Percentiles rank a stretch among this genome's conserved stretches.
phyloP scores from a whole-genome alignment of 306 rosid genomes.

The Cajanus cajan region DNA sequence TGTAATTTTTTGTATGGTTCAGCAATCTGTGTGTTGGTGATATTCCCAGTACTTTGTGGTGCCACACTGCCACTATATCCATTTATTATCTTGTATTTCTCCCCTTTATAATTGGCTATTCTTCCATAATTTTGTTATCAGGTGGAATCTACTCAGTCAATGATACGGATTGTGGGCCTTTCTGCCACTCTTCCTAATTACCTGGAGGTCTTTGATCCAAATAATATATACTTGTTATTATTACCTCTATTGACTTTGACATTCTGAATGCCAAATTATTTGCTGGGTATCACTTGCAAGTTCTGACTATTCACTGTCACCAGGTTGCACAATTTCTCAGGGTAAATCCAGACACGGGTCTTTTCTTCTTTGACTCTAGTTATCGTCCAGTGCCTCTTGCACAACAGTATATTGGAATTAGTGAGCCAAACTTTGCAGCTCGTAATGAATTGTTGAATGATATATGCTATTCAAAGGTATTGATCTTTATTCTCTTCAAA shows the following conservation, averaged over 20 bases:
- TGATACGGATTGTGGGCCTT: constrained; percentile 99
- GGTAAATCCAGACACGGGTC: constrained; percentile 91
- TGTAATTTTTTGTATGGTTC: constrained; percentile 13
- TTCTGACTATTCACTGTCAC: constrained; percentile 24
- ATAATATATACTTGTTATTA: constrained; percentile 22
- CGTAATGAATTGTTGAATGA: constrained; percentile 82
- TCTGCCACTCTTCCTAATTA: constrained; percentile 97
- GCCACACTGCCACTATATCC: neutral
- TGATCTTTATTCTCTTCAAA: constrained; percentile 25
- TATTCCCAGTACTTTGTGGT: constrained; percentile 1
- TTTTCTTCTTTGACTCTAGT: constrained; percentile 92
- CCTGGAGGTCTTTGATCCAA: constrained; percentile 67
- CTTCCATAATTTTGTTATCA: constrained; percentile 28
- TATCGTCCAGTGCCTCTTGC: constrained; percentile 99
- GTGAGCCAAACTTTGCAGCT: constrained; percentile 82
- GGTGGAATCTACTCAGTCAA: constrained; percentile 95
- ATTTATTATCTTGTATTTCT: neutral
- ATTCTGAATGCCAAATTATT: constrained; percentile 33
- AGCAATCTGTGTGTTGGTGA: neutral
- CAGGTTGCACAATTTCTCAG: constrained; percentile 97
- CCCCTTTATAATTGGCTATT: neutral
- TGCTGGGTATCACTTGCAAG: constrained; percentile 9
- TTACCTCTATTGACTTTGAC: constrained; percentile 20
- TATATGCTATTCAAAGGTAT: constrained; percentile 93
- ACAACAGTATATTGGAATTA: constrained; percentile 92